Conservation (phyloP, 768 basidiomycete species). For the Kondoa subrosea region DNA sequence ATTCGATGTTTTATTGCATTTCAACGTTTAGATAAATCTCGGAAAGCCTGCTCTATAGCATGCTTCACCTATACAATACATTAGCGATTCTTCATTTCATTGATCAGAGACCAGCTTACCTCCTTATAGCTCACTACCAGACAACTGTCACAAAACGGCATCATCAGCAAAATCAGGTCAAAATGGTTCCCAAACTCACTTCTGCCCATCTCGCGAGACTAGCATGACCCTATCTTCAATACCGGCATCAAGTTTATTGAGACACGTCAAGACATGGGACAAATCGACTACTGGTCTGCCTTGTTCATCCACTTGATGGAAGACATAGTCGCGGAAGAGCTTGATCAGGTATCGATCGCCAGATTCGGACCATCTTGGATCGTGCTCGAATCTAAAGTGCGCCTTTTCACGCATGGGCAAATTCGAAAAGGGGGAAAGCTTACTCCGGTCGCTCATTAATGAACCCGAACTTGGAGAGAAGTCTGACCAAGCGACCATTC, state of each 20-base stretch:
- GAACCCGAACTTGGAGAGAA: constrained; percentile 87
- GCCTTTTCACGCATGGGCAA: not conserved
- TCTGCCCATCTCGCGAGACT: constrained; percentile 85
- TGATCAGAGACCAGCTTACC: not conserved
- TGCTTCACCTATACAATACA: constrained; percentile 26
- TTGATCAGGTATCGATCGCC: constrained; percentile 96
- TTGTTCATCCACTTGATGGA: constrained; percentile 86
- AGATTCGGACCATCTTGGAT: constrained; percentile 93
- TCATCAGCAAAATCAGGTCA: not conserved
- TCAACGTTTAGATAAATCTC: constrained; percentile 19
- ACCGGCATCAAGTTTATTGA: constrained; percentile 95
- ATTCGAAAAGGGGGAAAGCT: not conserved
- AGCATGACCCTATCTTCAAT: constrained; percentile 90
- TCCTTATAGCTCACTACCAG: constrained; percentile 26
- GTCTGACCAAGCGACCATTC: constrained; percentile 73
- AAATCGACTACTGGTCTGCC: constrained; percentile 79
- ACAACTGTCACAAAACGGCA: constrained; percentile 24
- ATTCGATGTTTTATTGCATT: not conserved
- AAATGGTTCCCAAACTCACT: constrained; percentile 58
- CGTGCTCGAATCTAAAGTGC: constrained; percentile 61
- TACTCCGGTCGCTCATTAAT: constrained; percentile 99
- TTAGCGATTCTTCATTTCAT: not conserved
- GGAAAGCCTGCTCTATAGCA: constrained; percentile 25
- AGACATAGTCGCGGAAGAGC: constrained; percentile 93
- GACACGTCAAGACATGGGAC: constrained; percentile 70